Evolutionary conservation across 768 basidiomycete genomes (phyloP).

Genomic region (Neoboletus subvelutipes): DNA sequence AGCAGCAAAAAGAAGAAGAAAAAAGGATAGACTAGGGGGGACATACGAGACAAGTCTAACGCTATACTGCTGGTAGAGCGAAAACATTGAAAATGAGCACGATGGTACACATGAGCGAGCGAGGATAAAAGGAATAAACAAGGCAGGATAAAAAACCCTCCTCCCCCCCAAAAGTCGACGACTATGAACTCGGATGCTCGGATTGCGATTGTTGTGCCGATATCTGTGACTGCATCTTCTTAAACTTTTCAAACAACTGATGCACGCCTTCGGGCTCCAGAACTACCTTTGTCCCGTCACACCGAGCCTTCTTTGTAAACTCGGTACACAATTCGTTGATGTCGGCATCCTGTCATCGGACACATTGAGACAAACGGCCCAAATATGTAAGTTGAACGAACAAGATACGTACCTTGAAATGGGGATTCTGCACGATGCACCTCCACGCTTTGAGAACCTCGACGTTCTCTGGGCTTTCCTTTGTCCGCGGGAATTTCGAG

Average conservation of each 20-base stretch:
- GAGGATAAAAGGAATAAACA: constrained; percentile 22
- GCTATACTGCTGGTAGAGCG: not conserved
- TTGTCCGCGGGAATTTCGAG: constrained; percentile 65
- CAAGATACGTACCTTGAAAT: constrained; percentile 61
- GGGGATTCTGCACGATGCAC: constrained; percentile 69
- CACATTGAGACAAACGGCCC: not conserved
- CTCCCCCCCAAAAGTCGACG: too few relatives aligned
- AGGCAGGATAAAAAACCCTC: constrained; percentile 4
- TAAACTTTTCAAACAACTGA: constrained; percentile 43
- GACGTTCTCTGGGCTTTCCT: constrained; percentile 69
- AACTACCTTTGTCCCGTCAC: constrained; percentile 83
- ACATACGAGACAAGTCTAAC: not conserved
- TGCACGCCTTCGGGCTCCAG: constrained; percentile 52
- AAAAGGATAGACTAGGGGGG: not conserved
- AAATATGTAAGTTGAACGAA: constrained; percentile 1
- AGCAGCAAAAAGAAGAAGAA: too few relatives aligned
- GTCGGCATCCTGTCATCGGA: constrained; percentile 58
- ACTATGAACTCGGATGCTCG: constrained; percentile 18
- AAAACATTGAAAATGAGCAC: not conserved
- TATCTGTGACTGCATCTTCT: constrained; percentile 24
- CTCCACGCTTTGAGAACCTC: constrained; percentile 81
- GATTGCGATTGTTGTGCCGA: constrained; percentile 4
- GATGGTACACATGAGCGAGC: constrained; percentile 18
- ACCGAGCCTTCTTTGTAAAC: constrained; percentile 78
- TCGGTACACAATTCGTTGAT: constrained; percentile 77